Percentiles rank a stretch among this genome's conserved stretches.
These are phyloP conservation scores for Penicillium corylophilum DNA, from an alignment of 2,329 filamentous ascomycete species.

Conservation along the genomic window DNA sequence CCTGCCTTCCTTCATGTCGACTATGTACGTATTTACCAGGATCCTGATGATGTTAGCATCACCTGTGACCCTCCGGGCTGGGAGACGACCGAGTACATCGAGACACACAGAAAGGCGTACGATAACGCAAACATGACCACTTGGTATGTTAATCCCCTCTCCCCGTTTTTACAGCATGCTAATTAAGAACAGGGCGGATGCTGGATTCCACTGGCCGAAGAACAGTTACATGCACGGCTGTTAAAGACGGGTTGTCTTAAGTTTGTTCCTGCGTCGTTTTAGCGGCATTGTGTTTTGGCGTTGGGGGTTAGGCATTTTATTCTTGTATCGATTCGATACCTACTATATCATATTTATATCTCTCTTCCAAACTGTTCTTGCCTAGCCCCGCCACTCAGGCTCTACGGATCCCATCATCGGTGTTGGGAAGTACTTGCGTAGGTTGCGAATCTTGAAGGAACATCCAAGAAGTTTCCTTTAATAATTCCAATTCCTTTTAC, in stretches of 20 bases:
- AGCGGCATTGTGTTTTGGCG: slow-evolving; percentile 32
- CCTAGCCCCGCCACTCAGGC: too few relatives aligned
- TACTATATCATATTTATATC: slow-evolving; percentile 6
- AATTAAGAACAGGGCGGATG: slow-evolving; percentile 40
- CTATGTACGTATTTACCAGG: slow-evolving; percentile 70
- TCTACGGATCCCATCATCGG: too few relatives aligned
- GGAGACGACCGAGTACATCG: slow-evolving; percentile 67
- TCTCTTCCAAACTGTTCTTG: not conserved
- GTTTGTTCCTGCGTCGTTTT: slow-evolving; percentile 20
- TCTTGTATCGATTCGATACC: slow-evolving; percentile 8
- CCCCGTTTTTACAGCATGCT: not conserved
- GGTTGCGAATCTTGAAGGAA: too few relatives aligned
- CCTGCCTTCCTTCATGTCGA: slow-evolving; percentile 68
- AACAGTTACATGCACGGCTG: slow-evolving; percentile 63
- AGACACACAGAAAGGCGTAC: slow-evolving; percentile 60
- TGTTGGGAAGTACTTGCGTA: too few relatives aligned
- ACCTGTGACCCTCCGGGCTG: slow-evolving; percentile 69
- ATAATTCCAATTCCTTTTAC: too few relatives aligned
- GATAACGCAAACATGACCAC: slow-evolving; percentile 62
- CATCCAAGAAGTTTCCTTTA: too few relatives aligned
- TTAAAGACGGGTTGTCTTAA: slow-evolving; percentile 20
- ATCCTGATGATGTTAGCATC: slow-evolving; percentile 55
- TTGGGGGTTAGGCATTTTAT: slow-evolving; percentile 16
- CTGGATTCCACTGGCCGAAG: slow-evolving; percentile 59
- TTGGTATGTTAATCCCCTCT: slow-evolving; percentile 49